These are phyloP conservation scores for Arthroderma sp. DNA, from an alignment of 2,329 filamentous ascomycete species.

Conservation along the genomic window DNA sequence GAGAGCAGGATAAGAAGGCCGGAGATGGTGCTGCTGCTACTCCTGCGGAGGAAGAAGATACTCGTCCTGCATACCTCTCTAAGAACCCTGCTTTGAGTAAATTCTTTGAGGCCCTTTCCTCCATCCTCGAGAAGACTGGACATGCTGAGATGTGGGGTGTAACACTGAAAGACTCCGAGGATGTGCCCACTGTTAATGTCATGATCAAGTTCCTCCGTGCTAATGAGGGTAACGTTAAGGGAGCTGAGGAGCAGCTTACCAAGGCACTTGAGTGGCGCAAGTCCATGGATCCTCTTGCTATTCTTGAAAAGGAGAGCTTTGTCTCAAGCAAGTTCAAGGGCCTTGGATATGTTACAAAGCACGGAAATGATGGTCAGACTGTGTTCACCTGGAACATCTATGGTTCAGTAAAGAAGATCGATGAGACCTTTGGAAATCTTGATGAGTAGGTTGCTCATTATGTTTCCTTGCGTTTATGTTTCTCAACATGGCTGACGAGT, in stretches of 20 bases:
- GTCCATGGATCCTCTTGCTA: slow-evolving; percentile 55
- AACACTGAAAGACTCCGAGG: slow-evolving; percentile 39
- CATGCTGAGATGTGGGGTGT: slow-evolving; percentile 84
- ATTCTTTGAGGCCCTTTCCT: slow-evolving; percentile 45
- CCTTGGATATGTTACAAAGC: slow-evolving; percentile 68
- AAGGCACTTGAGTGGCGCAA: slow-evolving; percentile 76
- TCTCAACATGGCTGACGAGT: not conserved
- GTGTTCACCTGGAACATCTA: slow-evolving; percentile 91
- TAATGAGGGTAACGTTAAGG: slow-evolving; percentile 61
- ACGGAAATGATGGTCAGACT: slow-evolving; percentile 42
- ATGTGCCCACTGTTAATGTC: slow-evolving; percentile 68
- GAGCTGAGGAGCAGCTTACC: slow-evolving; percentile 63
- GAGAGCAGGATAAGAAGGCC: not conserved
- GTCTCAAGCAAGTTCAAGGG: slow-evolving; percentile 58
- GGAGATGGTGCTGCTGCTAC: slow-evolving; percentile 1
- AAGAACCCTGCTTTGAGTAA: slow-evolving; percentile 36
- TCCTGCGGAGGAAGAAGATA: slow-evolving; percentile 12
- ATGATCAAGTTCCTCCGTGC: slow-evolving; percentile 90
- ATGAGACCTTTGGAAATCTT: slow-evolving; percentile 67
- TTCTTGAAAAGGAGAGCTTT: slow-evolving; percentile 50
- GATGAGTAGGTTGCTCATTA: slow-evolving; percentile 50
- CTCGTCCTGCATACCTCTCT: slow-evolving; percentile 22
- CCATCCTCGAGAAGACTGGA: slow-evolving; percentile 43
- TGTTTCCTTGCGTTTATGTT: not conserved
- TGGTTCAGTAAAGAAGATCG: slow-evolving; percentile 68